phyloP scores from a whole-genome alignment of 108 stramenopile species.

The Nannochloropsis gaditana region DNA sequence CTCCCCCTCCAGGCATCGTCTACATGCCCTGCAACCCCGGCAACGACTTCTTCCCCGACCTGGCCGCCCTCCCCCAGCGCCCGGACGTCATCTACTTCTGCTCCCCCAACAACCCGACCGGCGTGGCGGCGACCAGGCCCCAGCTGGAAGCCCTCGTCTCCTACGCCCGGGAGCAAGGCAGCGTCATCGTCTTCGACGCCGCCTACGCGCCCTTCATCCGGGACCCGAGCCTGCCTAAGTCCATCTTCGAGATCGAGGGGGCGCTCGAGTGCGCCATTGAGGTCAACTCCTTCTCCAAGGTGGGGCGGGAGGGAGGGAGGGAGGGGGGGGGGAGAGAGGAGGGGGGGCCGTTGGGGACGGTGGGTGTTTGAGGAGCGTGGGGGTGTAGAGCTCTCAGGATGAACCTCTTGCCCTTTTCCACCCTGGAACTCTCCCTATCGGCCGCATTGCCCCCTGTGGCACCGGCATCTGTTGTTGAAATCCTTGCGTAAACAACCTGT shows the following conservation, averaged over 20 bases:
- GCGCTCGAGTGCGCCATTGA: constrained; percentile 86
- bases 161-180: constrained; percentile 70
- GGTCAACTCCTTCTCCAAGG: constrained; percentile 52
- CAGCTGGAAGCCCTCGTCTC: constrained; percentile 81
- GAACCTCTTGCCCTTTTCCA: too few species aligned
- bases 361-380: too few species aligned
- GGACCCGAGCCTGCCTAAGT: constrained; percentile 76
- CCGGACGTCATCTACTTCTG: constrained; percentile 94
- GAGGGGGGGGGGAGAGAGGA: not conserved
- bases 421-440: too few species aligned
- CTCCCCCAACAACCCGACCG: constrained; percentile 95
- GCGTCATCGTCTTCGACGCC: constrained; percentile 79
- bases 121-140: constrained; percentile 81
- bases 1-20: constrained; percentile 64
- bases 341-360: not conserved
- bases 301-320: constrained; percentile 6
- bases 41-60: constrained; percentile 93
- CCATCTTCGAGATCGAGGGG: constrained; percentile 92
- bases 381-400: too few species aligned
- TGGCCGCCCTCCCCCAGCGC: constrained; percentile 59
- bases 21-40: constrained; percentile 91
- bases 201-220: constrained; percentile 97
- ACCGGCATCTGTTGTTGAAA: not conserved
- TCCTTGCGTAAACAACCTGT: not conserved
- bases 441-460: too few species aligned